Conservation (phyloP, 2,329 filamentous ascomycete genomes). For the Proliferodiscus dingleyae region DNA sequence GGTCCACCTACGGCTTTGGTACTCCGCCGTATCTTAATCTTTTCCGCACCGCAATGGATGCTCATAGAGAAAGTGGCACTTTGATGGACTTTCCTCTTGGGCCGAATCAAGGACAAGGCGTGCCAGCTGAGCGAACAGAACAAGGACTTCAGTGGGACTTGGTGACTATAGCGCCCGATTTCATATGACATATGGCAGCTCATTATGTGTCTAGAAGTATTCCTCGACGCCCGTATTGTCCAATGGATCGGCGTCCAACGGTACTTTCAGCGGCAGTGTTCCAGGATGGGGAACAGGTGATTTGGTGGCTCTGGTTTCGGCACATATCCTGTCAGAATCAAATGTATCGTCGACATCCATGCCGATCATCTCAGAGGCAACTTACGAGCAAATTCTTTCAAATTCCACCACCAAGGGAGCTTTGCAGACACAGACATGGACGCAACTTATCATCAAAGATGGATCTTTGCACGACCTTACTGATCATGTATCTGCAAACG, state of each 20-base stretch:
- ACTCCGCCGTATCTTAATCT: slow-evolving; percentile 26
- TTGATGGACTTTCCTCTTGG: slow-evolving; percentile 43
- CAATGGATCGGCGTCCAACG: slow-evolving; percentile 14
- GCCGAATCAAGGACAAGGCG: slow-evolving; percentile 43
- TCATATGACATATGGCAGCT: slow-evolving; percentile 22
- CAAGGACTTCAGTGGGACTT: slow-evolving; percentile 28
- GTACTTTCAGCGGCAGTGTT: slow-evolving; percentile 28
- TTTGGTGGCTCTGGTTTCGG: not conserved
- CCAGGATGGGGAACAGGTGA: slow-evolving; percentile 36
- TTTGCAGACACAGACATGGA: too few species aligned
- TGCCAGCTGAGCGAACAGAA: slow-evolving; percentile 34
- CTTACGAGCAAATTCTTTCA: too few species aligned
- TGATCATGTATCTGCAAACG: not conserved
- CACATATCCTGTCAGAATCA: not conserved
- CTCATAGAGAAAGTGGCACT: slow-evolving; percentile 33
- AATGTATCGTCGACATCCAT: not conserved
- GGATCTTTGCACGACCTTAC: slow-evolving; percentile 1
- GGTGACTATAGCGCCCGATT: slow-evolving; percentile 20
- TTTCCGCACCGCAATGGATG: slow-evolving; percentile 24
- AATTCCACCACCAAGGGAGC: not conserved
- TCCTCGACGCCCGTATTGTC: slow-evolving; percentile 30
- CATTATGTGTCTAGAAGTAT: slow-evolving; percentile 6
- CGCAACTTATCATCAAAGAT: not conserved
- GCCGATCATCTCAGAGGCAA: not conserved
- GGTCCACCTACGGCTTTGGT: slow-evolving; percentile 39